Evolutionary conservation across 345 rosid species (phyloP), one percentile per base, ranked within the genome.

Genomic region (Abelmoschus esculentus): DNA sequence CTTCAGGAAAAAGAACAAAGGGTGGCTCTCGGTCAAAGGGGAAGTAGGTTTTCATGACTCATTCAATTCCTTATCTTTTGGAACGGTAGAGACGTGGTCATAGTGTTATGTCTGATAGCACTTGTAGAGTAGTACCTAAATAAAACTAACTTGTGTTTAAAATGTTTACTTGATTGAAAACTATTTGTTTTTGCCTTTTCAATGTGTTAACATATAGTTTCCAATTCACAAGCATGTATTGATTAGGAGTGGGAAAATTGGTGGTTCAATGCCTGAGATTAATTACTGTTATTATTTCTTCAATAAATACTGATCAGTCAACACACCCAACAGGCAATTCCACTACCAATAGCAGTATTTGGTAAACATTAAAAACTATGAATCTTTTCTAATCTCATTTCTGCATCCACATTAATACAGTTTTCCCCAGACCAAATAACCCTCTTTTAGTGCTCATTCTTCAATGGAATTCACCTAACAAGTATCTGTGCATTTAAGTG

Each of bases 1-100:
- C 70, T 15, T 29, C 77, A 72, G 72, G 6, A 61, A 73, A 38
- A 46, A 68, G 68, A 67, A 63, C 74, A 58, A 76, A 66, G 57
- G 74, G 74, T 36, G 29, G 14, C 40, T 65, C 56, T 46, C 19
- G 4, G 31, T 46, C 56, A 14, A 66, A 66, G 38, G 22, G 56
- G 7, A 46, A 28, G 56, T 66, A 32, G 7, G 7, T 14, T 22
- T 28, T 13, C 54, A 13, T 32, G 5, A 5, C 4, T 32, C 36
- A 0, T 32, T 32, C 36, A 32, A 29, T 46, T 46, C 4, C 40
- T 47, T 66, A 66, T 36, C 69, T 22, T 26, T 46, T 46, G 13
- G 19, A 65, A 44, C 10, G 54, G 32, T 44, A 14, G 54, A 29
- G 54, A n/a, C 19, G 5, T 47, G 52, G n/a, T 14, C 53, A 4